A percentile compares a stretch with the other conserved stretches of the same genome.
These are phyloP conservation scores for Aspergillus awamori DNA, from an alignment of 2,329 filamentous ascomycete species.

Conservation along the genomic window DNA sequence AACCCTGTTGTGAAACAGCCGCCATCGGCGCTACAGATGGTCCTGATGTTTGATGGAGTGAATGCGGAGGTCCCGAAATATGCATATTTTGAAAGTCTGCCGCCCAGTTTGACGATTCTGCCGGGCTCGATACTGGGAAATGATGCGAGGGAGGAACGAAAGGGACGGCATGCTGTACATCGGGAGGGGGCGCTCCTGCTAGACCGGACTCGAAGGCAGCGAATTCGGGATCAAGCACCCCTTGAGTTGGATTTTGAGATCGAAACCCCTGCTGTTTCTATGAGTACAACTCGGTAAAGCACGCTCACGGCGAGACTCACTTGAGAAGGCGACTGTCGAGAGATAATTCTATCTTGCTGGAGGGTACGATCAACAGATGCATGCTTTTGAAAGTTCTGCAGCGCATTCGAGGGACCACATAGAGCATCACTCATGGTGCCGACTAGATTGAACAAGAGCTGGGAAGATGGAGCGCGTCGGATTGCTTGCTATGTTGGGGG, in stretches of 20 bases:
- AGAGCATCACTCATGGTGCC: slow-evolving; percentile 65
- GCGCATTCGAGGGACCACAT: slow-evolving; percentile 74
- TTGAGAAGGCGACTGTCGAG: slow-evolving; percentile 58
- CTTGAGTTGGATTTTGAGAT: slow-evolving; percentile 57
- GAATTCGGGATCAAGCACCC: slow-evolving; percentile 67
- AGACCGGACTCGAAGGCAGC: slow-evolving; percentile 63
- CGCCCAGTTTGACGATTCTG: slow-evolving; percentile 43
- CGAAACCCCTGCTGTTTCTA: slow-evolving; percentile 60
- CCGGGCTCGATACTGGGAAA: slow-evolving; percentile 27
- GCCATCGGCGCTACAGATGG: slow-evolving; percentile 41
- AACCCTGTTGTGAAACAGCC: slow-evolving; percentile 44
- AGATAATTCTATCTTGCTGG: slow-evolving; percentile 70
- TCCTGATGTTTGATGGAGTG: slow-evolving; percentile 54
- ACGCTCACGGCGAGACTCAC: slow-evolving; percentile 42
- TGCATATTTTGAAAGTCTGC: slow-evolving; percentile 51
- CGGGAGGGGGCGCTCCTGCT: slow-evolving; percentile 36
- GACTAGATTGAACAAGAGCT: neutral
- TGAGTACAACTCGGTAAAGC: slow-evolving; percentile 15
- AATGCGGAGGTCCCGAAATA: slow-evolving; percentile 42
- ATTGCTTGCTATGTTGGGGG: neutral
- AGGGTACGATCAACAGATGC: slow-evolving; percentile 67
- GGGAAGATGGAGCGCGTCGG: neutral
- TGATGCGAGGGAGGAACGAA: slow-evolving; percentile 30
- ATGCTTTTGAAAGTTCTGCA: slow-evolving; percentile 74
- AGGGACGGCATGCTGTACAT: slow-evolving; percentile 41